phyloP scores from a whole-genome alignment of 1,139 yeast genomes.

The Magnusiomyces starmeri region DNA sequence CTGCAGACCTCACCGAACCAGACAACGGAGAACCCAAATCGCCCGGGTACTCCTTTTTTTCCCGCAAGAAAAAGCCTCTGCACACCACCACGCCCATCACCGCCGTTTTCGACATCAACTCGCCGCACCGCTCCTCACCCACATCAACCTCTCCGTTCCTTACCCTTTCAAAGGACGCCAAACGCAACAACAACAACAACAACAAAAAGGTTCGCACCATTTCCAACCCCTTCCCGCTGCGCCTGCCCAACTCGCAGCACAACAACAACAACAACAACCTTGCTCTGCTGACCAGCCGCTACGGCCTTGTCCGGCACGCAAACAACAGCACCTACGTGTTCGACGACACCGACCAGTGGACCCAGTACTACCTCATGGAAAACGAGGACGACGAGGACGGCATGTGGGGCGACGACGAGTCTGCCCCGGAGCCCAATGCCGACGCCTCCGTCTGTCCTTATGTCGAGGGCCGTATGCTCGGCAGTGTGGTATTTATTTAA shows the following conservation, averaged over 20 bases:
- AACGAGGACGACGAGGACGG: background rate
- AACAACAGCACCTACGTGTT: background rate
- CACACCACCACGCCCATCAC: background rate
- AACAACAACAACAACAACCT: background rate
- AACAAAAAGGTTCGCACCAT: background rate
- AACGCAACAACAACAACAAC: background rate
- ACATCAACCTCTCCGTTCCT: background rate
- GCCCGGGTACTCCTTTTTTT: background rate
- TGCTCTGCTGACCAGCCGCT: background rate
- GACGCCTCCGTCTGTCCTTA: too few species aligned
- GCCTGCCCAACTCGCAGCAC: too few species aligned
- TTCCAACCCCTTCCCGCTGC: background rate
- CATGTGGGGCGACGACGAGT: background rate
- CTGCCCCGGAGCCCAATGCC: background rate
- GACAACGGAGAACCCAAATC: background rate
- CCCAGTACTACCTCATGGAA: background rate
- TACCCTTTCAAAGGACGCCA: too few species aligned
- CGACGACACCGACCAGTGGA: background rate
- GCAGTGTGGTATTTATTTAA: background rate
- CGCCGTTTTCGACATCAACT: too few species aligned
- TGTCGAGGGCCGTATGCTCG: too few species aligned
- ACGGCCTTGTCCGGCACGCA: background rate
- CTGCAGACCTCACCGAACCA: background rate
- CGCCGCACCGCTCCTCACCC: background rate
- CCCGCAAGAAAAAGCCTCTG: background rate